Percentiles rank a stretch among this genome's conserved stretches.
These are phyloP conservation scores for Ascochyta clinopodiicola DNA, from an alignment of 2,329 filamentous ascomycete species.

Conservation along the genomic window DNA sequence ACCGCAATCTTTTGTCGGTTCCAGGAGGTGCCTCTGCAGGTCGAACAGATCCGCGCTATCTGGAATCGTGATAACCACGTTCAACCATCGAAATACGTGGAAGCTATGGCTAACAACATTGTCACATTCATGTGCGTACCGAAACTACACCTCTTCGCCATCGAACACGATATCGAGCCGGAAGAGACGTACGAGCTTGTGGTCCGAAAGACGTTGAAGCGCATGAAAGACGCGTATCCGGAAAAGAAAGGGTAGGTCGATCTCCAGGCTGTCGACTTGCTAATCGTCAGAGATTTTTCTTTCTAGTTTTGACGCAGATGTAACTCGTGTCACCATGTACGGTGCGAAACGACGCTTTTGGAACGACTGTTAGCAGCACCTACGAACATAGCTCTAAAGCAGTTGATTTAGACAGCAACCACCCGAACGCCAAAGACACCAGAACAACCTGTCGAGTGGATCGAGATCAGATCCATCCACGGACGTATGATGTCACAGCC, in stretches of 20 bases:
- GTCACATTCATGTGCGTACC: constrained; percentile 3
- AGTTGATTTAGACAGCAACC: constrained; percentile 9
- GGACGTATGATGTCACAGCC: neutral
- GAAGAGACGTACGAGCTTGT: neutral
- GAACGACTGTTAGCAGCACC: constrained; percentile 1
- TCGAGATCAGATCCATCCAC: constrained; percentile 1
- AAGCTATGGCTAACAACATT: constrained; percentile 8
- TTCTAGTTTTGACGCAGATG: neutral
- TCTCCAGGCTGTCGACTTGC: neutral
- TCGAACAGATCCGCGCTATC: constrained; percentile 1
- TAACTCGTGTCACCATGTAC: neutral
- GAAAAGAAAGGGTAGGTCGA: neutral
- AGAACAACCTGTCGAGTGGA: neutral
- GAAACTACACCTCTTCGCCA: constrained; percentile 2
- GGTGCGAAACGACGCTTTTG: neutral
- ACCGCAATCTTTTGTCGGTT: neutral
- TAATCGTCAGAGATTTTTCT: neutral
- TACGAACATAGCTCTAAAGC: neutral
- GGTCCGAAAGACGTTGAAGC: neutral
- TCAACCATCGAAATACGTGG: neutral
- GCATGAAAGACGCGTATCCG: neutral
- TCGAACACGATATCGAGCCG: neutral
- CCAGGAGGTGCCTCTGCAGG: neutral
- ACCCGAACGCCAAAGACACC: neutral
- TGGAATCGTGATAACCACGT: neutral